Conservation (phyloP, 2,329 filamentous ascomycete species). For the Ophiostoma piceae region DNA sequence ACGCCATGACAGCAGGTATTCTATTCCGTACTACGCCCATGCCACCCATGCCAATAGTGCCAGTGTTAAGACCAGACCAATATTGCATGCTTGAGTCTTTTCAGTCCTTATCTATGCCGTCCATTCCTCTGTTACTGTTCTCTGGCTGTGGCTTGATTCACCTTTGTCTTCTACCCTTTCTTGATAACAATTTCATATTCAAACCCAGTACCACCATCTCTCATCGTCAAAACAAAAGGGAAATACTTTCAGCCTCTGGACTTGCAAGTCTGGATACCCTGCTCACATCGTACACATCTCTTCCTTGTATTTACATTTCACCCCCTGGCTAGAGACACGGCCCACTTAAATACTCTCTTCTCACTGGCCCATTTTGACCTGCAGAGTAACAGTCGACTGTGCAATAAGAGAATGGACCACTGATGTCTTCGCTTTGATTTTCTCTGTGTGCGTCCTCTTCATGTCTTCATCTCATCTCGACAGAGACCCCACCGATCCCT, state of each 20-base stretch:
- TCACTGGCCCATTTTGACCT: neutral
- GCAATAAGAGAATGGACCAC: slow-evolving; percentile 6
- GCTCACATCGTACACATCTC: neutral
- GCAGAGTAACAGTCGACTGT: neutral
- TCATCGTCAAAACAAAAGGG: neutral
- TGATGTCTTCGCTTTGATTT: neutral
- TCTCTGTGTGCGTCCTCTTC: neutral
- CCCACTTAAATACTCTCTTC: neutral
- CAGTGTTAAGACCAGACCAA: neutral
- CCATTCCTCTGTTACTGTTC: neutral
- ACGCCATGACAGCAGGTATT: no score
- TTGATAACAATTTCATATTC: neutral
- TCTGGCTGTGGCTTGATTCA: neutral
- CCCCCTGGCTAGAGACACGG: neutral
- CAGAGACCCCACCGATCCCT: neutral
- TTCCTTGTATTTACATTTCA: slow-evolving; percentile 3
- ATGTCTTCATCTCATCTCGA: slow-evolving; percentile 1
- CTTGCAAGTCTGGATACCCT: neutral
- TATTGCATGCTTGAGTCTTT: neutral
- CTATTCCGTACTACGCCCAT: neutral
- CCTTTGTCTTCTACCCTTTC: neutral
- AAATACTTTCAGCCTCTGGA: neutral
- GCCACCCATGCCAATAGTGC: slow-evolving; percentile 2
- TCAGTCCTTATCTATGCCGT: neutral
- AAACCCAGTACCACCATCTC: neutral